Base-by-base conservation (phyloP, 768 basidiomycete genomes). In the Rhodotorula graminis region DNA sequence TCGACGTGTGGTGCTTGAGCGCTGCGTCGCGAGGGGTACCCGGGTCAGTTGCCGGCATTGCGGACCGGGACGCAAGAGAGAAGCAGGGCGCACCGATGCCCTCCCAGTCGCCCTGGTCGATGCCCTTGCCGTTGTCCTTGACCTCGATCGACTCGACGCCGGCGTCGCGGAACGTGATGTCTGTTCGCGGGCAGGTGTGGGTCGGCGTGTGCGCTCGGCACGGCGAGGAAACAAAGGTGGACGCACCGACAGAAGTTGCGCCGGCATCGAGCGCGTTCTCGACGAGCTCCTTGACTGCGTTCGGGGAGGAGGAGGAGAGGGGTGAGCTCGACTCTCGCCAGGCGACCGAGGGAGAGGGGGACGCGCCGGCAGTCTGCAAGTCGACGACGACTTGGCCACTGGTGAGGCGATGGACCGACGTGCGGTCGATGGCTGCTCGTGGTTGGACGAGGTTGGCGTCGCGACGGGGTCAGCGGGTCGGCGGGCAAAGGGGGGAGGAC, bases 221-320 rank as follows among this genome's bases (percentile, higher is more conserved):
- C 14, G 2, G 23, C 27, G 46, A 25, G n/a, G 6, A 21, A 8
- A 52, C 27, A 21, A 33, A 47, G 33, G 6, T 37, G 40, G 29
- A 78, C 88, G 44, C 58, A 91, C 95, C 94, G 55, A 99, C 87
- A 75, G 82, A 87, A 0, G 90, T 93, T 0, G 93, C 91, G 0
- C 90, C 90, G 2, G 96, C 93, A 80, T 99, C 96, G 42, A 97
- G 83, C 69, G 92, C 91, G 80, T 99, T 99, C 82, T 99, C 96
- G 4, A 99, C 86, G 16, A 98, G 87, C 80, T 99, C 96, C 80
- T 98, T 99, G 70, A 97, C 88, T 3, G 65, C 8, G 15, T 3
- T n/a, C 58, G 37, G 19, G 27, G n/a, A n/a, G 50, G 15, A 27
- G 14, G 37, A 37, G 27, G 56, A 21, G 42, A 40, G n/a, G 5